Percentiles rank a stretch among this genome's conserved stretches.
These are phyloP conservation scores for Xylariaceae sp. DNA, from an alignment of 2,329 filamentous ascomycete genomes.

Conservation along the genomic window DNA sequence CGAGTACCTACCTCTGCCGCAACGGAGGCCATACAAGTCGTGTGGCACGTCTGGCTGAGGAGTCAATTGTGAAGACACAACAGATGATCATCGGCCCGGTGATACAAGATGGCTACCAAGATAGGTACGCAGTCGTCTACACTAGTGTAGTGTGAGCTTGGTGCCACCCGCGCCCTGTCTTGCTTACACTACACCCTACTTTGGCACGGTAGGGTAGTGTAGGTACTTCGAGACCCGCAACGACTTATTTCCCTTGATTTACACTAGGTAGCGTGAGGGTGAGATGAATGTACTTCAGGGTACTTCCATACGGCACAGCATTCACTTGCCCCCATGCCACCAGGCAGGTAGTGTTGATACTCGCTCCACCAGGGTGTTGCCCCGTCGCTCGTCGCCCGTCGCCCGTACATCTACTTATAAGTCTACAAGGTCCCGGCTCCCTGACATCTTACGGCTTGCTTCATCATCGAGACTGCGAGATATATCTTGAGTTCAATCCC, in stretches of 20 bases:
- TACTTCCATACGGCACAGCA: slow-evolving; percentile 24
- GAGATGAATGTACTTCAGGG: slow-evolving; percentile 16
- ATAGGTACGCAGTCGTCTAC: slow-evolving; percentile 10
- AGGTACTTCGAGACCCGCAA: slow-evolving; percentile 5
- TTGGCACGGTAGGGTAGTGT: not conserved
- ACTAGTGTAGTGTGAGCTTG: slow-evolving; percentile 9
- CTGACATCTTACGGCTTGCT: slow-evolving; percentile 22
- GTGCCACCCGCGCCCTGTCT: slow-evolving; percentile 15
- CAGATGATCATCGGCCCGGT: not conserved
- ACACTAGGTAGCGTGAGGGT: slow-evolving; percentile 15
- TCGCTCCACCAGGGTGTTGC: slow-evolving; percentile 20
- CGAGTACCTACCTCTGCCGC: not conserved
- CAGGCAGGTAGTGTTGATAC: slow-evolving; percentile 12
- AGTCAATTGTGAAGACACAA: not conserved
- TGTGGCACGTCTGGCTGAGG: not conserved
- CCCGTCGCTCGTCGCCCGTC: slow-evolving; percentile 17
- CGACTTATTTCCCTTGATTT: slow-evolving; percentile 12
- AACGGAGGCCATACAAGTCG: not conserved
- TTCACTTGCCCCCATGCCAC: slow-evolving; percentile 22
- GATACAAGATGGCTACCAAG: slow-evolving; percentile 10
- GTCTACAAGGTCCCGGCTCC: slow-evolving; percentile 23
- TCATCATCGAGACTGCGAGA: slow-evolving; percentile 28
- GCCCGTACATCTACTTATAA: slow-evolving; percentile 25
- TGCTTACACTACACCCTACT: slow-evolving; percentile 12
- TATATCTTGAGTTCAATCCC: slow-evolving; percentile 25